Percentiles rank a stretch among this genome's conserved stretches.
Conservation (phyloP, 179 eudicot species). For the Nepenthes alata region DNA sequence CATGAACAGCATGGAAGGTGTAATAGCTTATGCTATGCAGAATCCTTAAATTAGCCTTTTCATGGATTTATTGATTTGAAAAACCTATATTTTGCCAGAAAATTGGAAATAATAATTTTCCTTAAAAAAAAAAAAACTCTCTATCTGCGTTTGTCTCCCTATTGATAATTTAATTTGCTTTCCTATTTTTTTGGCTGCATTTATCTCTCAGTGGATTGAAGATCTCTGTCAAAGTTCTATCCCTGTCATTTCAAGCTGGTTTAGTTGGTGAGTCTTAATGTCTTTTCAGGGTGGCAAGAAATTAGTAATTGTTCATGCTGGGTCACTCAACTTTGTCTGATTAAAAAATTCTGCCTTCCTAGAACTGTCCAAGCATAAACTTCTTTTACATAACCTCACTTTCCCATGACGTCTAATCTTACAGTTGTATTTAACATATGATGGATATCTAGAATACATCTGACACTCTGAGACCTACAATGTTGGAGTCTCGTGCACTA, state of each 20-base stretch:
- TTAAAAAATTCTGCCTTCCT: no score
- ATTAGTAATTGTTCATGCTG: not conserved
- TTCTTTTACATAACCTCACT: no score
- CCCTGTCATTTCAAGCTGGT: slow-evolving; percentile 93
- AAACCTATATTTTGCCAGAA: not conserved
- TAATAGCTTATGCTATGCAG: slow-evolving; percentile 6
- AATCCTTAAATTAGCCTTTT: not conserved
- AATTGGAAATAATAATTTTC: no score
- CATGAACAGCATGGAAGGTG: slow-evolving; percentile 76
- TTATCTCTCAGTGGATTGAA: slow-evolving; percentile 62
- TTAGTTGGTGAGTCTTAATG: slow-evolving; percentile 54
- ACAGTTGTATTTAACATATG: no score
- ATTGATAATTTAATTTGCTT: not conserved
- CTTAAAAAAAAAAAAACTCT: no score
- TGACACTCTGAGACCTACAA: no score
- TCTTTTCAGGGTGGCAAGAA: not conserved
- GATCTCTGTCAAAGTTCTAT: slow-evolving; percentile 86
- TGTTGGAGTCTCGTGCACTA: no score
- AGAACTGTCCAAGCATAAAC: no score
- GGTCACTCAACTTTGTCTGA: not conserved
- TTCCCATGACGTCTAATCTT: no score
- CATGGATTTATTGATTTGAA: not conserved
- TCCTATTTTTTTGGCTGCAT: not conserved
- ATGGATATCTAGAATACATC: no score
- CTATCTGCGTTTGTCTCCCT: no score